phyloP scores from a whole-genome alignment of 139 green algal species.

The Mesotaenium endlicherianum region DNA sequence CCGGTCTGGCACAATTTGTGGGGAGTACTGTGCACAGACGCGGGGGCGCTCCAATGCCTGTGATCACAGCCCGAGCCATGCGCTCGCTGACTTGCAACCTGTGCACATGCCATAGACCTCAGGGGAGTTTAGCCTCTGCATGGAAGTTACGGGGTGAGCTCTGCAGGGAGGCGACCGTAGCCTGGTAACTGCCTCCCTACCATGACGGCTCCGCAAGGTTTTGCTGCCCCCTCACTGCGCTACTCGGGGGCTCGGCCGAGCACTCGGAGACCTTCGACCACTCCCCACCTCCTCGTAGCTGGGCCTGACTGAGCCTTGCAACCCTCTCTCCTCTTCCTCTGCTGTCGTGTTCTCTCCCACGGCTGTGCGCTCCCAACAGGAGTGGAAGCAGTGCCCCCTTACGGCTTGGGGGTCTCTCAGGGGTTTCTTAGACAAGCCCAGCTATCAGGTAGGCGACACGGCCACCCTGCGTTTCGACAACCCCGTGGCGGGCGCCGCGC shows the following conservation, averaged over 20 bases:
- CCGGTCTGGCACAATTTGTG: too few relatives aligned
- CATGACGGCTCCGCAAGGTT: background rate
- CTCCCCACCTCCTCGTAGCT: background rate
- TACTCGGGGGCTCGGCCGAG: background rate
- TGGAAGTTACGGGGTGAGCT: too few relatives aligned
- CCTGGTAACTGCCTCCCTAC: background rate
- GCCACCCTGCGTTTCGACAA: constrained; percentile 1
- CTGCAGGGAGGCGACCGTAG: too few relatives aligned
- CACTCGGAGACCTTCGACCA: background rate
- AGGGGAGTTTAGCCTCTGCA: too few relatives aligned
- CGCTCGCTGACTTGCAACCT: too few relatives aligned
- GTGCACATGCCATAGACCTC: too few relatives aligned
- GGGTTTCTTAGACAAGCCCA: background rate
- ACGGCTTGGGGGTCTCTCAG: background rate
- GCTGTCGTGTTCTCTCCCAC: background rate
- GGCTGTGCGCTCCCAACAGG: too few relatives aligned
- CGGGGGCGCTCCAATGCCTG: too few relatives aligned
- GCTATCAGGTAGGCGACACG: background rate
- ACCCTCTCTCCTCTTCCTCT: background rate
- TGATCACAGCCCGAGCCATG: too few relatives aligned
- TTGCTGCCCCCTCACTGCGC: background rate
- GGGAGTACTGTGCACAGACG: too few relatives aligned
- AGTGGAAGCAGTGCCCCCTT: background rate
- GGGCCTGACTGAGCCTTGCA: background rate
- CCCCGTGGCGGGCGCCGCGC: background rate